Evolutionary conservation across 2,329 filamentous ascomycete genomes (phyloP), one percentile per base, ranked within the genome.

Genomic region (Aspergillus sp.): DNA sequence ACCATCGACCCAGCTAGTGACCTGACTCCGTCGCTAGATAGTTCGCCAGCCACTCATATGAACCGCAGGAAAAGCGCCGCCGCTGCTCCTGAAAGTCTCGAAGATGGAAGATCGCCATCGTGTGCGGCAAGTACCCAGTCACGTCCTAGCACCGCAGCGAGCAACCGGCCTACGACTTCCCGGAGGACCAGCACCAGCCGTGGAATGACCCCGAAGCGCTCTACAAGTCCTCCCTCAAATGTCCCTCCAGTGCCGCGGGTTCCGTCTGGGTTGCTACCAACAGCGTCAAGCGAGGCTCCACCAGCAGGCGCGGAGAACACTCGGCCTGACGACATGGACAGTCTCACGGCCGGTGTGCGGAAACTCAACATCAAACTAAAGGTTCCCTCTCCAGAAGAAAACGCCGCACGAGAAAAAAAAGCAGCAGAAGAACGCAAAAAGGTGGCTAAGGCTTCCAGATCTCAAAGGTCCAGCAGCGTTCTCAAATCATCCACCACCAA

Each of bases 131-230:
- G 20, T 25, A 10, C 42, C 12, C 30, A 39, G 23, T 60, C 55
- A 17, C 54, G 53, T 7, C 54, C 57, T 42, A 47, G 53, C 22
- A 52, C 60, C 5, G 53, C 51, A 1, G 50, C 50, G 17, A 51
- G 50, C 7, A 51, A 49, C 45, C 50, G 52, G 33, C 35, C 55
- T 30, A 47, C 82, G 7, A 69, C 74, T 7, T 71, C 79, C 4
- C 86, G 80, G 60, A 89, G 85, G 66, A 74, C 77, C 2, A 77
- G 84, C 45, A 72, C 73, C n/a, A 59, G 72, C 7, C 76, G 73
- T 25, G 74, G 59, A 19, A 63, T 64, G 1, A 63, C 64, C 1
- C 56, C 66, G 3, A 74, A 69, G 48, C 56, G 61, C 32, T 55
- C 60, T 15, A 54, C 60, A 25, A 67, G 64, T 41, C 19, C 37